Percentiles rank a stretch among this genome's conserved stretches.
Conservation (phyloP, 139 green algal genomes). For the Marvania coccoides region DNA sequence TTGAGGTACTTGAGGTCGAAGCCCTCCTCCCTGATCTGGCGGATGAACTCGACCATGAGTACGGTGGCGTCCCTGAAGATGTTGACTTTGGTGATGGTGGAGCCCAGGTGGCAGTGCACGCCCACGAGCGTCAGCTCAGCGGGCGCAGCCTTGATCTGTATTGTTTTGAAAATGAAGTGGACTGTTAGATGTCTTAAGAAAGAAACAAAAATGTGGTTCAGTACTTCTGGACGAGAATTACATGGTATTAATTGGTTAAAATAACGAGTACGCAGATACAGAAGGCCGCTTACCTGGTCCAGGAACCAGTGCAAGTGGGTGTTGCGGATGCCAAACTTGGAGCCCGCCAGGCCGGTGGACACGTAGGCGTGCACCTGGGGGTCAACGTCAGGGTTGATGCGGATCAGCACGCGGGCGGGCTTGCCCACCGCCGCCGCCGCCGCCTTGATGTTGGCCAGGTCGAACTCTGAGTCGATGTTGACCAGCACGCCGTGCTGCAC, state of each 20-base stretch:
- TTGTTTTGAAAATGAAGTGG: no score
- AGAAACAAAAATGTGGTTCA: no score
- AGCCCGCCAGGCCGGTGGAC: conserved; percentile 87
- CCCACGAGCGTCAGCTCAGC: conserved; percentile 80
- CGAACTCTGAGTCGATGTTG: conserved; percentile 97
- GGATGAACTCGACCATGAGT: conserved; percentile 91
- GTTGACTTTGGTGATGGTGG: conserved; percentile 95
- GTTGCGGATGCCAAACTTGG: conserved; percentile 99
- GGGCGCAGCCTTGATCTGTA: conserved; percentile 64
- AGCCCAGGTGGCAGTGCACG: conserved; percentile 92
- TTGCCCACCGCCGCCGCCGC: conserved; percentile 42
- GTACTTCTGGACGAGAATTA: no score
- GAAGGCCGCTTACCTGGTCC: no score
- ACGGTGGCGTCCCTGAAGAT: conserved; percentile 89
- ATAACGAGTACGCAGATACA: no score
- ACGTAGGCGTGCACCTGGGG: conserved; percentile 95
- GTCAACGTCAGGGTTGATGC: conserved; percentile 98
- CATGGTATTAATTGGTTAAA: no score
- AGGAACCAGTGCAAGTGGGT: conserved; percentile 73
- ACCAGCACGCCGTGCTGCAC: conserved; percentile 78
- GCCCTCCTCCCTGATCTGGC: conserved; percentile 80
- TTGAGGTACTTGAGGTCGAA: conserved; percentile 91
- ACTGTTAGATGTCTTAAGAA: no score
- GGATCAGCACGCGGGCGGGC: conserved; percentile 64
- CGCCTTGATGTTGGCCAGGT: conserved; percentile 74